These are phyloP conservation scores for Didymella sp. DNA, from an alignment of 2,329 filamentous ascomycete genomes.

Conservation along the genomic window DNA sequence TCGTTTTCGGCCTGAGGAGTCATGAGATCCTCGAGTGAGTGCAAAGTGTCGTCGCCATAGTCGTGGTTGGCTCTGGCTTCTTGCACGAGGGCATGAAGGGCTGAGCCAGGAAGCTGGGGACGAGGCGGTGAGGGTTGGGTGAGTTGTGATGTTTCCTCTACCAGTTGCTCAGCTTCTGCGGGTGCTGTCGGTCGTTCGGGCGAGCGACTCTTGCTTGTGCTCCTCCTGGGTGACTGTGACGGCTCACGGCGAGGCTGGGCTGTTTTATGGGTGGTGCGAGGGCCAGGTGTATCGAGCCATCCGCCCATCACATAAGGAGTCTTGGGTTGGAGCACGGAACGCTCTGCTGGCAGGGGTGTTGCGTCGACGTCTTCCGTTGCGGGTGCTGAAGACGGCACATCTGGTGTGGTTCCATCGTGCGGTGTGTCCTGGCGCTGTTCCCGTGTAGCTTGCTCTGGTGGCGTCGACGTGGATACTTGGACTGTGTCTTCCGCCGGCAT, in stretches of 20 bases:
- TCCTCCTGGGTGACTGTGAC: constrained; percentile 30
- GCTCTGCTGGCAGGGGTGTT: constrained; percentile 40
- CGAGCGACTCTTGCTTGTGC: constrained; percentile 23
- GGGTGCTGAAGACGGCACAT: constrained; percentile 10
- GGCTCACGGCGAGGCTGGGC: constrained; percentile 10
- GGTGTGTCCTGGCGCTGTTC: constrained; percentile 18
- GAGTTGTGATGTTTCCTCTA: constrained; percentile 6
- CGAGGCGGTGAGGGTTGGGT: constrained; percentile 9
- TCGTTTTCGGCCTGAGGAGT: constrained; percentile 34
- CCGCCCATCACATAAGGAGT: constrained; percentile 57
- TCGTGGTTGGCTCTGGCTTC: constrained; percentile 46
- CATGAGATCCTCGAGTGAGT: constrained; percentile 56
- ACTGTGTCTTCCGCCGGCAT: constrained; percentile 1
- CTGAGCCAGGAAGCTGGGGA: constrained; percentile 43
- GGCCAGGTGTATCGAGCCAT: constrained; percentile 57
- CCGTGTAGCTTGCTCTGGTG: constrained; percentile 10
- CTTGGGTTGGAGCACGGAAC: constrained; percentile 39
- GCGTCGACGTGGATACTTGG: constrained; percentile 3
- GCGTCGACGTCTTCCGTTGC: constrained; percentile 28
- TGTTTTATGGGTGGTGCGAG: constrained; percentile 30
- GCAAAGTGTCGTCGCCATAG: constrained; percentile 57
- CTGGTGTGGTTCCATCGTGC: constrained; percentile 9
- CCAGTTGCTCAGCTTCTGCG: constrained; percentile 7
- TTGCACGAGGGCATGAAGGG: constrained; percentile 51
- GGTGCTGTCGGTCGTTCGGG: constrained; percentile 16